Conservation (phyloP, 2,329 filamentous ascomycete genomes). For the Arachnopeziza araneosa region DNA sequence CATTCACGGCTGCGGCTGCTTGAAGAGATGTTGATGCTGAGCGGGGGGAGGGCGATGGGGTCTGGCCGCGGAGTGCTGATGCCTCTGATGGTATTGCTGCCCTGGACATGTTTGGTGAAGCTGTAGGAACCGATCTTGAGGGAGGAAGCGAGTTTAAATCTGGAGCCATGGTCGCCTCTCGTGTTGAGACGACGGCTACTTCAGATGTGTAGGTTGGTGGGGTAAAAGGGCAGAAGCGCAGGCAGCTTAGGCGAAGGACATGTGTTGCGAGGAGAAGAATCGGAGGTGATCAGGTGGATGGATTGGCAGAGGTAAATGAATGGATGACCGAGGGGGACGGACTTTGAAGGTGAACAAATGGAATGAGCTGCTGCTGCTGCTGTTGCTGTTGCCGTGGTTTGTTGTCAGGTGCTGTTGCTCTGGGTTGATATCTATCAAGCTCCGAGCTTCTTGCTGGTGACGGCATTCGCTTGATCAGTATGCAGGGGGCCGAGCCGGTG, state of each 20-base stretch:
- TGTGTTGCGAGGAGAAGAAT: constrained; percentile 5
- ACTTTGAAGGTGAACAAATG: background rate
- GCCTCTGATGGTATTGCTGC: constrained; percentile 8
- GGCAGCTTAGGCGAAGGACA: background rate
- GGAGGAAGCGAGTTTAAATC: constrained; percentile 56
- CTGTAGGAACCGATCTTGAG: constrained; percentile 33
- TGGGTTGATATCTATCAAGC: background rate
- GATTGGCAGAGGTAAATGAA: background rate
- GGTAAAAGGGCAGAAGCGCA: constrained; percentile 1
- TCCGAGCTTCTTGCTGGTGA: background rate
- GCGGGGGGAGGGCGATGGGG: constrained; percentile 56
- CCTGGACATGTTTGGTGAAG: constrained; percentile 24
- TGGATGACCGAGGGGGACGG: background rate
- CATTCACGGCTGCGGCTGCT: constrained; percentile 72
- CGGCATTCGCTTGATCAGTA: no score
- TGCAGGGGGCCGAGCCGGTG: no score
- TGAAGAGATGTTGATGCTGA: constrained; percentile 66
- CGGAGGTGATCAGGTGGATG: constrained; percentile 1
- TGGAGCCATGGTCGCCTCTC: constrained; percentile 31
- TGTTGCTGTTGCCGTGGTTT: background rate
- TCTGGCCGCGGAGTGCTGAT: constrained; percentile 36
- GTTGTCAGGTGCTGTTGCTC: background rate
- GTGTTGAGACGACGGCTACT: background rate
- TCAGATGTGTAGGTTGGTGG: background rate
- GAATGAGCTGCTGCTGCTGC: background rate